phyloP scores from a whole-genome alignment of 1,284 basidiomycete species.

The Agaricales sp. region DNA sequence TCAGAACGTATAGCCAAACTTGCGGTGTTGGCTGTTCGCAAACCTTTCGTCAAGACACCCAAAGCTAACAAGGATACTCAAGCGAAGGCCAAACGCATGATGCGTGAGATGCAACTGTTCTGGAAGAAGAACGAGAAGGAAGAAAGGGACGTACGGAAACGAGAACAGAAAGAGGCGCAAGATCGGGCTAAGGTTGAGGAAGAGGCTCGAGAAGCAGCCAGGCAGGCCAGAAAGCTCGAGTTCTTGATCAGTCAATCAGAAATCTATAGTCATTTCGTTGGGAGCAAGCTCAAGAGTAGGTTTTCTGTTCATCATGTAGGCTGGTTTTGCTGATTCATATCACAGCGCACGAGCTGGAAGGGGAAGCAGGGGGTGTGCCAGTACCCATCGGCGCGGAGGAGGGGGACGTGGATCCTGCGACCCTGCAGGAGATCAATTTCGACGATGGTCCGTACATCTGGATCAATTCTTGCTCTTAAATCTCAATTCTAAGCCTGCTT shows the following conservation, averaged over 20 bases:
- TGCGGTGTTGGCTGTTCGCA: slow-evolving; percentile 74
- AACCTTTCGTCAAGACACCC: slow-evolving; percentile 68
- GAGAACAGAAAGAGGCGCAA: slow-evolving; percentile 89
- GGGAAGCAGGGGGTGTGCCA: slow-evolving; percentile 38
- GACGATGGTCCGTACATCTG: slow-evolving; percentile 61
- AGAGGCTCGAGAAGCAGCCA: slow-evolving; percentile 90
- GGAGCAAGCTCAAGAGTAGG: slow-evolving; percentile 94
- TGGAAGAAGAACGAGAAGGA: slow-evolving; percentile 98
- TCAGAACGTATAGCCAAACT: slow-evolving; percentile 71
- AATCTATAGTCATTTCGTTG: slow-evolving; percentile 98
- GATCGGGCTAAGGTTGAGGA: slow-evolving; percentile 91
- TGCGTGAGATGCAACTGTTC: slow-evolving; percentile 93
- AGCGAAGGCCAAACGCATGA: slow-evolving; percentile 78
- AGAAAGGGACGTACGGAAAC: slow-evolving; percentile 87
- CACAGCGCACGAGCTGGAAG: slow-evolving; percentile 83
- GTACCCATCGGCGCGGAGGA: slow-evolving; percentile 54
- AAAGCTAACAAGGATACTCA: slow-evolving; percentile 86
- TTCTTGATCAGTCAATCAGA: slow-evolving; percentile 99
- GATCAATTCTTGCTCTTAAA: slow-evolving; percentile 1
- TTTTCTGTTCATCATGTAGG: slow-evolving; percentile 12
- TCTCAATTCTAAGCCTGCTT: slow-evolving; percentile 1
- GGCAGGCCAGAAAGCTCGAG: slow-evolving; percentile 95
- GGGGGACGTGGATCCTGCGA: slow-evolving; percentile 36
- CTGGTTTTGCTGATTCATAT: too few relatives aligned
- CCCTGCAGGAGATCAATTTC: slow-evolving; percentile 81